Percentiles rank a stretch among this genome's conserved stretches.
Conservation (phyloP, 345 rosid species). For the Cardamine occulta region DNA sequence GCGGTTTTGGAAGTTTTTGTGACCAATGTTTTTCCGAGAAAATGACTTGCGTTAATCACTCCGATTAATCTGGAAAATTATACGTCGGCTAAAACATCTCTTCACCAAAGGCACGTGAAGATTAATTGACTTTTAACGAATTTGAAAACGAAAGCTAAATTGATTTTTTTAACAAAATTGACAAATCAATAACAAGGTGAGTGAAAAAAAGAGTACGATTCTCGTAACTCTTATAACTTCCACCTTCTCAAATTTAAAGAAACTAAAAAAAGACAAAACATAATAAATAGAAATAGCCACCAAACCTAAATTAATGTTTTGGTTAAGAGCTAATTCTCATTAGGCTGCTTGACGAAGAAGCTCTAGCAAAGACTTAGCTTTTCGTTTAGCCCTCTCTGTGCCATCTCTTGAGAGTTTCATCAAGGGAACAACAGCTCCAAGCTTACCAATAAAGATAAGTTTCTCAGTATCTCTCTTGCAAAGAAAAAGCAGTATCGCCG, state of each 20-base stretch:
- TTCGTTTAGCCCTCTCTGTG: slow-evolving; percentile 88
- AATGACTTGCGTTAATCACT: slow-evolving; percentile 46
- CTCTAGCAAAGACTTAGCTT: slow-evolving; percentile 79
- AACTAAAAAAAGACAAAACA: background rate
- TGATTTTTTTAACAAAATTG: background rate
- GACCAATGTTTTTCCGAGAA: slow-evolving; percentile 38
- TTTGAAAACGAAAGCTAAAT: background rate
- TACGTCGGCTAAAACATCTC: slow-evolving; percentile 11
- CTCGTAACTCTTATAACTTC: slow-evolving; percentile 28
- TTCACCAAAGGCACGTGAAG: slow-evolving; percentile 29
- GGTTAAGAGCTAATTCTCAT: slow-evolving; percentile 44
- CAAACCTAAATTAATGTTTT: slow-evolving; percentile 1
- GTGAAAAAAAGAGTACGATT: slow-evolving; percentile 37
- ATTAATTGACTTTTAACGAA: slow-evolving; percentile 33
- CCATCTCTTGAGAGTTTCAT: slow-evolving; percentile 80
- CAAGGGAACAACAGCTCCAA: slow-evolving; percentile 80
- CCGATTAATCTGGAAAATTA: slow-evolving; percentile 29
- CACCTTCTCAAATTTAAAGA: slow-evolving; percentile 21
- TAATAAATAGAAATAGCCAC: slow-evolving; percentile 2
- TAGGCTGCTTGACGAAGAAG: slow-evolving; percentile 55
- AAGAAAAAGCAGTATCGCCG: slow-evolving; percentile 76
- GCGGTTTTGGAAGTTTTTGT: slow-evolving; percentile 12
- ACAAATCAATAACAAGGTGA: slow-evolving; percentile 21
- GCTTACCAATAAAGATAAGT: slow-evolving; percentile 66
- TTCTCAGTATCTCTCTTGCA: slow-evolving; percentile 85